These are phyloP conservation scores for Naganishia cerealis DNA, from an alignment of 1,284 basidiomycete genomes.

Conservation along the genomic window DNA sequence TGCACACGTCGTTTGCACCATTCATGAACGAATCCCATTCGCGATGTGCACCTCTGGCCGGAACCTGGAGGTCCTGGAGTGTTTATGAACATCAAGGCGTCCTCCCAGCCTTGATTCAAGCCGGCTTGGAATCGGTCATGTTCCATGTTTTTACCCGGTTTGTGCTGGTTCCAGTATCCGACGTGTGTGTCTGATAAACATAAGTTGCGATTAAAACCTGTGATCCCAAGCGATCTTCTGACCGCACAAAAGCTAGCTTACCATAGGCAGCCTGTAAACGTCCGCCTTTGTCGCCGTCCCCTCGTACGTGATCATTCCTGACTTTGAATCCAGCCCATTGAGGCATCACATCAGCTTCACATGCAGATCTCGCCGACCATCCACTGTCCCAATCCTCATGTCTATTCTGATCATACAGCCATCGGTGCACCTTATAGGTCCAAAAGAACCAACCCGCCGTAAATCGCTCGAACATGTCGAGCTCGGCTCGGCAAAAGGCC, in stretches of 20 bases:
- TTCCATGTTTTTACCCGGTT: constrained; percentile 57
- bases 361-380: constrained; percentile 73
- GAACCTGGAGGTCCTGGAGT: constrained; percentile 40
- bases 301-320: constrained; percentile 35
- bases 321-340: constrained; percentile 53
- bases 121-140: constrained; percentile 68
- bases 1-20: constrained; percentile 61
- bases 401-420: constrained; percentile 54
- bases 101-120: constrained; percentile 69
- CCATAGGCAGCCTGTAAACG: constrained; percentile 56
- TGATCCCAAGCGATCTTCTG: constrained; percentile 5
- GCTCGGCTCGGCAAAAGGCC: constrained; percentile 66
- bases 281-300: constrained; percentile 50
- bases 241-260: constrained; percentile 41
- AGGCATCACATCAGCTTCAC: constrained; percentile 66
- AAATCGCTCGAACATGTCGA: constrained; percentile 65
- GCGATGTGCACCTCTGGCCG: constrained; percentile 51
- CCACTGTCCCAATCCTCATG: constrained; percentile 67
- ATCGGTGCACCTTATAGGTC: constrained; percentile 65
- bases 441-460: constrained; percentile 83
- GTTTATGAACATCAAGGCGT: constrained; percentile 62
- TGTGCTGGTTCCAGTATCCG: constrained; percentile 62
- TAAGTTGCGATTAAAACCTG: constrained; percentile 4
- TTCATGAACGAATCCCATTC: constrained; percentile 65
- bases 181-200: constrained; percentile 58